Conservation (phyloP, 345 rosid species). For the Toxicodendron radicans region DNA sequence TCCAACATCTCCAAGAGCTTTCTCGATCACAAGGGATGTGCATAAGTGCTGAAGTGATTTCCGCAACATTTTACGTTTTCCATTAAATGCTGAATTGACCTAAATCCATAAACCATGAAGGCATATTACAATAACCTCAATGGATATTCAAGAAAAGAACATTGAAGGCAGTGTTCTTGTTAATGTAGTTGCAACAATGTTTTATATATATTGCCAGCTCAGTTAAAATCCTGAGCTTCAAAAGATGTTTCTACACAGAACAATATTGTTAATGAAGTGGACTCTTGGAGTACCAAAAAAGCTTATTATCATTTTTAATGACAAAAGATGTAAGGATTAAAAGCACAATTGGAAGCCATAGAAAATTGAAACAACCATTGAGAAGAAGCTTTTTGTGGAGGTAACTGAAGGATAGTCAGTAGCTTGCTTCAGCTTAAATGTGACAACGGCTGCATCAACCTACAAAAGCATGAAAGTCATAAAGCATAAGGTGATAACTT, state of each 20-base stretch:
- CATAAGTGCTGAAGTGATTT: constrained; percentile 74
- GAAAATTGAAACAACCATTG: constrained; percentile 53
- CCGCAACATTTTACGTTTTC: constrained; percentile 83
- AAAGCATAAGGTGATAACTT: background rate
- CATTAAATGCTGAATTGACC: constrained; percentile 92
- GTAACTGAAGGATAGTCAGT: constrained; percentile 75
- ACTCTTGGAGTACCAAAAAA: background rate
- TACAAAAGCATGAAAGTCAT: constrained; percentile 26
- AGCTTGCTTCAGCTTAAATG: constrained; percentile 75
- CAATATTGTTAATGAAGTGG: background rate
- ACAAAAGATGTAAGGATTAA: background rate
- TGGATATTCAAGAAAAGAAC: background rate
- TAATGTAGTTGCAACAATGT: background rate
- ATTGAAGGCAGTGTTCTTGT: background rate
- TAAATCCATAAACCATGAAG: constrained; percentile 20
- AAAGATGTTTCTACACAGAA: background rate
- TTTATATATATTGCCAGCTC: background rate
- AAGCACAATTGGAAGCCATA: background rate
- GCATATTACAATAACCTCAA: background rate
- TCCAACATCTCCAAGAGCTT: constrained; percentile 64
- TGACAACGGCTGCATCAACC: constrained; percentile 96
- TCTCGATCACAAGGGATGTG: constrained; percentile 66
- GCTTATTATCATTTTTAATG: background rate
- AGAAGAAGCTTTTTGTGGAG: constrained; percentile 79
- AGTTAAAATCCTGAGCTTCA: background rate